Conservation (phyloP, 2,329 filamentous ascomycete genomes). For the Thyridium curvatum region DNA sequence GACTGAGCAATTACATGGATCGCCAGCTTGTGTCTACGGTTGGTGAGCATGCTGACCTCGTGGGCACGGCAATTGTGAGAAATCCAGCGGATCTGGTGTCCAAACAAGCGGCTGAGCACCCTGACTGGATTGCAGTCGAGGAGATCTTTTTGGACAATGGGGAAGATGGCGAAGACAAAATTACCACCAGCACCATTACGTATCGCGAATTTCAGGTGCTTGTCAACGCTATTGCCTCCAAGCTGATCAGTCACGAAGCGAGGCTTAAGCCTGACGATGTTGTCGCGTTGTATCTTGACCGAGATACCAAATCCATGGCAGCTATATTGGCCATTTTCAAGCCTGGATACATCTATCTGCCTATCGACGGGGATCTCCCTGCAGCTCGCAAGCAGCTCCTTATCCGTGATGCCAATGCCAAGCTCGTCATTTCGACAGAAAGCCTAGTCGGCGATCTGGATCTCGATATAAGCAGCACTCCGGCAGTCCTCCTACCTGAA, state of each 20-base stretch:
- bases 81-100: slow-evolving; percentile 27
- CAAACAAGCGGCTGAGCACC: slow-evolving; percentile 32
- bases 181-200: slow-evolving; percentile 44
- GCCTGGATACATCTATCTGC: slow-evolving; percentile 56
- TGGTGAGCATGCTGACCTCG: too few species aligned
- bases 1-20: slow-evolving; percentile 7
- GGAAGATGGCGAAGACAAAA: slow-evolving; percentile 21
- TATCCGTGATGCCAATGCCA: slow-evolving; percentile 48
- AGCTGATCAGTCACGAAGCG: slow-evolving; percentile 17
- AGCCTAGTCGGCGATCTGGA: slow-evolving; percentile 28
- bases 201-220: slow-evolving; percentile 50
- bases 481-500: too few species aligned
- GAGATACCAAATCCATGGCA: slow-evolving; percentile 57
- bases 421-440: slow-evolving; percentile 40
- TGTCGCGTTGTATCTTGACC: slow-evolving; percentile 56
- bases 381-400: slow-evolving; percentile 54
- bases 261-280: slow-evolving; percentile 40
- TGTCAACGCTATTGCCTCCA: slow-evolving; percentile 45
- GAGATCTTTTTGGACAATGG: slow-evolving; percentile 35
- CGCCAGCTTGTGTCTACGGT: slow-evolving; percentile 5
- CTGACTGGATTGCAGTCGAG: slow-evolving; percentile 50
- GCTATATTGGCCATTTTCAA: slow-evolving; percentile 59
- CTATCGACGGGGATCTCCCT: slow-evolving; percentile 55
- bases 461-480: too few species aligned
- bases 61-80: slow-evolving; percentile 4